Base-by-base conservation (phyloP, 371 early-diverging fungal species). In the Mucor irregularis region DNA sequence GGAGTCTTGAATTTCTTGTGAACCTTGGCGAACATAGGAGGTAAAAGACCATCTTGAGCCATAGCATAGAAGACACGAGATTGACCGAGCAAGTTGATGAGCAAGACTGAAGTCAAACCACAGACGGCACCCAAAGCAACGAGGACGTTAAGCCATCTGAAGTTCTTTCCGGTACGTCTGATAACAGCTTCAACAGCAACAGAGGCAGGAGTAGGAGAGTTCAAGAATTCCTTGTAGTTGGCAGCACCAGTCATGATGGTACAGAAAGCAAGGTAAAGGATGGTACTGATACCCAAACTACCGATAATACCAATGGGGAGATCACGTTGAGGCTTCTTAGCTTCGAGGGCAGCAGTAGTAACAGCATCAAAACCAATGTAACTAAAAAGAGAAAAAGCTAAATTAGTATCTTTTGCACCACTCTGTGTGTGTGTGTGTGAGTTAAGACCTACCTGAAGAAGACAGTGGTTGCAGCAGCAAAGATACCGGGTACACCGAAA, bases 321-420 rank as follows among this genome's bases (percentile, higher is more conserved):
- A 66, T 95, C 93, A 7, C 86, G 75, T 31, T 85, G 81, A 22
- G 96, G 95, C 28, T 90, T 83, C 53, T 80, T 83, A 22, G 90
- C 81, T 74, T 96, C 96, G 69, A 91, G 88, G 3, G 96, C 89
- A 2, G 88, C 87, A 0, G 95, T 94, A 0, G 93, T 89, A 10
- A 95, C 90, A 8, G 91, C 83, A 67, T 94, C 96, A 69, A 93
- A 94, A 17, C 95, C 94, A 68, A 91, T 89, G 58, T 91, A 94
- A 13, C 92, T 86, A 47, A 21, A 8, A 25, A 26, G 7, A 29
- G 17, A 13, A 17, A 5, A 1, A n/a, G n/a, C n/a, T 17, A 5
- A 24, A 25, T 42, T 42, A 42, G 25, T 42, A 19, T 21, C 5
- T 21, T 24, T 10, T 24, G 4, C 25, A 7, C 3, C 11, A 16